A percentile compares a stretch with the other conserved stretches of the same genome.
These are phyloP conservation scores for Haplographium delicatum DNA, from an alignment of 495 filamentous ascomycete genomes.

Conservation along the genomic window DNA sequence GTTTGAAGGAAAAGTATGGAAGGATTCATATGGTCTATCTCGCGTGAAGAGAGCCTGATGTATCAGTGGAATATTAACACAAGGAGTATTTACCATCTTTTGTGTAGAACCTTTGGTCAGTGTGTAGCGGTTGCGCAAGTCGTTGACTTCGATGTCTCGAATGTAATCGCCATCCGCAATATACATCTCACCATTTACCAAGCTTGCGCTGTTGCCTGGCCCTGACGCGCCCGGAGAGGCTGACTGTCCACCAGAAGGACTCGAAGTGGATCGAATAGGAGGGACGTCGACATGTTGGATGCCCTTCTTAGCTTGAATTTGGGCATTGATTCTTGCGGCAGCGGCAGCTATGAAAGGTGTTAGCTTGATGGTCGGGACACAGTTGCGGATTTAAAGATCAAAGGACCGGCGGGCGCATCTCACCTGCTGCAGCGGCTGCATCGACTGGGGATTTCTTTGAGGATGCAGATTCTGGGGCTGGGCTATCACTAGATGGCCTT, in stretches of 20 bases:
- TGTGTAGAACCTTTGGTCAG: conserved; percentile 97
- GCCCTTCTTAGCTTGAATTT: conserved; percentile 86
- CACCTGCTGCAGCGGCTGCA: conserved; percentile 85
- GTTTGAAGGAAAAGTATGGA: conserved; percentile 29
- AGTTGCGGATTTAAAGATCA: too few species aligned
- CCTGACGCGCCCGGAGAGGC: conserved; percentile 20
- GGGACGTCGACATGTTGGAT: conserved; percentile 93
- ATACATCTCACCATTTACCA: conserved; percentile 82
- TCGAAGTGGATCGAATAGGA: conserved; percentile 59
- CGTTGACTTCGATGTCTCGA: conserved; percentile 97
- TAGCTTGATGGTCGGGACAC: conserved; percentile 1
- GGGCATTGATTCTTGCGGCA: conserved; percentile 89
- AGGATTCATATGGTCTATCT: conserved; percentile 30
- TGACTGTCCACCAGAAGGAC: conserved; percentile 20
- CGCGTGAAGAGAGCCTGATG: conserved; percentile 49
- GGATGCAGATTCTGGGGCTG: conserved; percentile 28
- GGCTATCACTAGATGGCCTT: conserved; percentile 41
- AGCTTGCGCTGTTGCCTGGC: conserved; percentile 44
- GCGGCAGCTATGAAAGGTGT: conserved; percentile 61
- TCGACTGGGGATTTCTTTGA: conserved; percentile 49
- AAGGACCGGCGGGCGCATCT: too few species aligned
- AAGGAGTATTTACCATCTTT: conserved; percentile 92
- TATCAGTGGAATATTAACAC: conserved; percentile 71
- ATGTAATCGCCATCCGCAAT: conserved; percentile 95
- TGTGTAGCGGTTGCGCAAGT: conserved; percentile 93